These are phyloP conservation scores for Eustoma russellianum DNA, from an alignment of 257 asterid species.

Conservation along the genomic window DNA sequence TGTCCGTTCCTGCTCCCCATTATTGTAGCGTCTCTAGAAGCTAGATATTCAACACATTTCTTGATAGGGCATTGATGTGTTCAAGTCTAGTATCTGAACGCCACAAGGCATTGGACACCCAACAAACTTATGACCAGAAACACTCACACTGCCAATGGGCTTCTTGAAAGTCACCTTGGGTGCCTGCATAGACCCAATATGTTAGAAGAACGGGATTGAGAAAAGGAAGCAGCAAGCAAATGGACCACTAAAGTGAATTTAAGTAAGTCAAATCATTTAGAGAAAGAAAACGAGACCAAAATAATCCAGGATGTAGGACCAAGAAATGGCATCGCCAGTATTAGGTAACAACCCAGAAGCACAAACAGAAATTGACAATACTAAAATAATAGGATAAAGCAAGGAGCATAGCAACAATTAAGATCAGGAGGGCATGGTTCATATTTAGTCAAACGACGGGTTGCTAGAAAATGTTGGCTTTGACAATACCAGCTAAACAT, in stretches of 20 bases:
- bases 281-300: background rate
- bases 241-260: background rate
- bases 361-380: too few relatives aligned
- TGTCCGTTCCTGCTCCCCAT: slow-evolving; percentile 91
- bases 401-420: too few relatives aligned
- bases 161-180: slow-evolving; percentile 59
- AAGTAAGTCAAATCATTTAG: background rate
- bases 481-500: too few relatives aligned
- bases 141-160: slow-evolving; percentile 84
- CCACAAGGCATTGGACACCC: slow-evolving; percentile 98
- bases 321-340: background rate
- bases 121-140: slow-evolving; percentile 87
- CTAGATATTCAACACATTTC: slow-evolving; percentile 74
- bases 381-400: too few relatives aligned
- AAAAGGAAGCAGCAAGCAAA: background rate
- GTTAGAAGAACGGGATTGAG: background rate
- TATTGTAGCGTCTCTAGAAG: slow-evolving; percentile 82
- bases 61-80: slow-evolving; percentile 61
- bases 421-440: too few relatives aligned
- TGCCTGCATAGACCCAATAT: background rate
- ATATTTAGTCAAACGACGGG: too few relatives aligned
- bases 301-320: background rate
- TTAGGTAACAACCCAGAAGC: background rate
- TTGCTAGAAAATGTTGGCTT: too few relatives aligned
- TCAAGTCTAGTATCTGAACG: slow-evolving; percentile 59